Percentiles rank a stretch among this genome's conserved stretches.
Conservation (phyloP, 2,329 filamentous ascomycete species). For the Calonectria leucothoes region DNA sequence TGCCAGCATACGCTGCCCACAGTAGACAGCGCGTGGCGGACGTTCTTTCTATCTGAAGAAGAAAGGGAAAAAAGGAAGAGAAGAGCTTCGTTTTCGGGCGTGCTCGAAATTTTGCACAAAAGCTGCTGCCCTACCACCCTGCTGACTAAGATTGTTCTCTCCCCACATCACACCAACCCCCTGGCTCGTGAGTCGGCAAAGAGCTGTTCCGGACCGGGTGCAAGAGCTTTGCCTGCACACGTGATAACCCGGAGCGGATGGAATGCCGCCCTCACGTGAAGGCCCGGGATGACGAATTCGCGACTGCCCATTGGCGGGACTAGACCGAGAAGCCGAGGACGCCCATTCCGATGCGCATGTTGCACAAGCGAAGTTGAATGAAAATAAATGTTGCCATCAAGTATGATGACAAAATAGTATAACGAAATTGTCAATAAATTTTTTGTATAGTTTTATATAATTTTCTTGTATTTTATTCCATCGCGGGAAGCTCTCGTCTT, state of each 20-base stretch:
- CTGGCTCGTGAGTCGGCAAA: conserved; percentile 20
- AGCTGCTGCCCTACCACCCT: conserved; percentile 13
- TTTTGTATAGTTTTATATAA: too few relatives aligned
- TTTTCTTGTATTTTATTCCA: too few relatives aligned
- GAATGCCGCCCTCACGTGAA: conserved; percentile 41
- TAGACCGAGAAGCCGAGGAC: conserved; percentile 58
- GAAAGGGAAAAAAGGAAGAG: conserved; percentile 50
- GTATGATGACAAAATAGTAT: too few relatives aligned
- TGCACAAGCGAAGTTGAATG: too few relatives aligned
- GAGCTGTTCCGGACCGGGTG: conserved; percentile 2
- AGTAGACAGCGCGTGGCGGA: conserved; percentile 50
- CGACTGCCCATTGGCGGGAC: conserved; percentile 50
- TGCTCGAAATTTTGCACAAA: conserved; percentile 13
- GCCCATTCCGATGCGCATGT: conserved; percentile 39
- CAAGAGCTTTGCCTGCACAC: neutral
- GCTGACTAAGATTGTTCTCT: conserved; percentile 28
- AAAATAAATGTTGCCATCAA: too few relatives aligned
- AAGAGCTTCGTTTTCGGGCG: neutral
- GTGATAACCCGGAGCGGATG: conserved; percentile 12
- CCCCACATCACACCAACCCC: too few relatives aligned
- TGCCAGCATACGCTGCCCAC: conserved; percentile 48
- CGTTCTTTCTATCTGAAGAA: conserved; percentile 64
- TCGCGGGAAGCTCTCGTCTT: too few relatives aligned
- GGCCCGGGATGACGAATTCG: conserved; percentile 51
- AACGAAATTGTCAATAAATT: too few relatives aligned